Base-by-base conservation (phyloP, 2,329 filamentous ascomycete species). In the Didymella lethalis region DNA sequence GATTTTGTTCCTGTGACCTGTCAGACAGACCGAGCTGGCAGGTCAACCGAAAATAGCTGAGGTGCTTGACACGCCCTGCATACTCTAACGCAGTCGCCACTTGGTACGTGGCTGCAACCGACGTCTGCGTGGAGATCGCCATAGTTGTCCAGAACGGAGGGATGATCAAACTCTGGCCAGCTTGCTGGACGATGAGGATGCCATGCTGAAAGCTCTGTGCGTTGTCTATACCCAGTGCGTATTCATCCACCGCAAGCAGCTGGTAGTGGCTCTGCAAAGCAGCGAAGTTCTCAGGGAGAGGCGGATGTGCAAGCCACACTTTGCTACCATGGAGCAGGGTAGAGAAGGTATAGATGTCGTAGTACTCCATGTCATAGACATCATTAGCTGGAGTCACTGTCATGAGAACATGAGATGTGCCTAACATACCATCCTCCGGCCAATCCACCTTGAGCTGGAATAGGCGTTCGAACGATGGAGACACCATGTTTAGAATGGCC, bases 151-250 rank as follows among this genome's bases (percentile, higher is more conserved):
- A 64, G 34, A 61, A 62, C 5, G 60, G 58, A 2, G 61, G 63
- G 11, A 67, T 28, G 2, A 59, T 6, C 25, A 66, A 38, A 8
- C 48, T 54, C 29, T 63, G 44, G 1, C 57, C 56, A 12, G 55
- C 38, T 23, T 54, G 53, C 40, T 66, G 65, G 25, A 66, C 51
- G 41, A 67, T 55, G 29, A 50, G 32, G n/a, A 66, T 60, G 11
- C 60, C 64, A 31, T 59, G 48, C 31, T 61, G 38, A n/a, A 59
- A 48, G 25, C 14, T 52, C 6, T 4, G 18, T 18, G 28, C 4
- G 16, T 40, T 34, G 10, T 34, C 26, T 8, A 49, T 7, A n/a
- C 44, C 29, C 18, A 41, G 25, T 26, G 25, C 4, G 4, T 11
- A 14, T n/a, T 26, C 16, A 4, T 51, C 10, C 12, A 20, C 18